Evolutionary conservation across 495 filamentous ascomycete genomes (phyloP), one percentile per base, ranked within the genome.

Genomic region (Podospora sp.): DNA sequence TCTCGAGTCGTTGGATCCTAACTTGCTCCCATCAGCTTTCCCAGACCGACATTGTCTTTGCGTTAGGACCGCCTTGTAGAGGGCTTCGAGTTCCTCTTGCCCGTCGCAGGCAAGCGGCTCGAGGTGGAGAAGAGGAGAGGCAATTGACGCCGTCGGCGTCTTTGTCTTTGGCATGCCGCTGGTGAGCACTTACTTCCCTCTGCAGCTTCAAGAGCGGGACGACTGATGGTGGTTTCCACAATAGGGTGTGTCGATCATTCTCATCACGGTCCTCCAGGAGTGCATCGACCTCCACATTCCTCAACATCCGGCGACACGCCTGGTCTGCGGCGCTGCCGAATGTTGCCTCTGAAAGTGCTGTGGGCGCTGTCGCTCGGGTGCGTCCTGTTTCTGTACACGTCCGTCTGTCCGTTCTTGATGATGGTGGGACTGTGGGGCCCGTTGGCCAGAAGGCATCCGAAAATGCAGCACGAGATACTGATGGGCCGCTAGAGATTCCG

Each of bases 61-160:
- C 52, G 26, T 20, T 65, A 55, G 63, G 63, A 65, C 29, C 63
- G 33, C 51, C 29, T 65, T 12, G 52, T 65, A 6, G 63, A 65
- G 29, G 11, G 6, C 50, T 25, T 49, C 52, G 63, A 65, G 26
- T 14, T 49, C 7, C 7, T 25, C 2, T 52, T 65, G 5, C 63
- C 59, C 25, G 25, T 65, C 18, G 52, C 33, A 11, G 63, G 63
- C 12, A 20, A 5, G 12, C 62, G 26, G 14, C 56, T 55, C 50
- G n/a, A 25, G 7, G 27, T 52, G 7, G 14, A 21, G 21, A 26
- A 64, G 14, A 27, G n/a, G 9, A n/a, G n/a, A n/a, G n/a, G 49
- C 49, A 25, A 55, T 56, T 29, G 62, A 22, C 14, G 5, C 40
- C 2, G 40, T 46, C 2, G 40, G 40, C 2, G 40, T 12, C 16